Evolutionary conservation across 371 early-diverging fungal genomes (phyloP).

Genomic region (Mortierella polycephala): DNA sequence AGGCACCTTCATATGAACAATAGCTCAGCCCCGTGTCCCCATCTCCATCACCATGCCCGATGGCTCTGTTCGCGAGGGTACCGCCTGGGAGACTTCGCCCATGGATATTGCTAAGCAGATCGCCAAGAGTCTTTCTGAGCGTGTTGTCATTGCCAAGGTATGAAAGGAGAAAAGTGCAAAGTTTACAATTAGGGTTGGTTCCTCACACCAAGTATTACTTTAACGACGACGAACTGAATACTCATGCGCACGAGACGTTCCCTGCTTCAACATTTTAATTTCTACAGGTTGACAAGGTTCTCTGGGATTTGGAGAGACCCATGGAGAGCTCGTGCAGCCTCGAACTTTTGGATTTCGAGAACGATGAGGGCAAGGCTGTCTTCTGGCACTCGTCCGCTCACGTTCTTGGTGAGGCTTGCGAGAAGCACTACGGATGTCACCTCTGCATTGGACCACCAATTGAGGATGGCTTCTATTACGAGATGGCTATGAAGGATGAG

Average conservation of each 20-base stretch:
- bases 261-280: no score
- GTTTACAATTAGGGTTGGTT: not conserved
- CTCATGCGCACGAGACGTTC: no score
- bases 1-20: not conserved
- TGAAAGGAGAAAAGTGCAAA: not conserved
- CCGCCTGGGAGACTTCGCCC: conserved; percentile 95
- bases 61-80: conserved; percentile 84
- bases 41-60: conserved; percentile 94
- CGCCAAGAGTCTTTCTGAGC: conserved; percentile 90
- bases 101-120: conserved; percentile 90
- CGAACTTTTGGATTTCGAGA: conserved; percentile 96
- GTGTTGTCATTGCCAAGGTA: conserved; percentile 95
- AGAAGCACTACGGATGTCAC: conserved; percentile 94
- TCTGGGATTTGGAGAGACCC: conserved; percentile 95
- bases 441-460: conserved; percentile 99
- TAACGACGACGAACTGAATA: no score
- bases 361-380: conserved; percentile 91
- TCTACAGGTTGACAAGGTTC: conserved; percentile 74
- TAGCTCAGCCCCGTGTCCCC: conserved; percentile 84
- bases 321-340: conserved; percentile 84
- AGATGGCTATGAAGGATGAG: conserved; percentile 87
- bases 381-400: conserved; percentile 99
- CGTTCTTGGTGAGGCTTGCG: conserved; percentile 98
- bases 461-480: conserved; percentile 99
- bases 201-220: no score